These are phyloP conservation scores for Sporothrix euskadiensis DNA, from an alignment of 2,329 filamentous ascomycete genomes.

Conservation along the genomic window DNA sequence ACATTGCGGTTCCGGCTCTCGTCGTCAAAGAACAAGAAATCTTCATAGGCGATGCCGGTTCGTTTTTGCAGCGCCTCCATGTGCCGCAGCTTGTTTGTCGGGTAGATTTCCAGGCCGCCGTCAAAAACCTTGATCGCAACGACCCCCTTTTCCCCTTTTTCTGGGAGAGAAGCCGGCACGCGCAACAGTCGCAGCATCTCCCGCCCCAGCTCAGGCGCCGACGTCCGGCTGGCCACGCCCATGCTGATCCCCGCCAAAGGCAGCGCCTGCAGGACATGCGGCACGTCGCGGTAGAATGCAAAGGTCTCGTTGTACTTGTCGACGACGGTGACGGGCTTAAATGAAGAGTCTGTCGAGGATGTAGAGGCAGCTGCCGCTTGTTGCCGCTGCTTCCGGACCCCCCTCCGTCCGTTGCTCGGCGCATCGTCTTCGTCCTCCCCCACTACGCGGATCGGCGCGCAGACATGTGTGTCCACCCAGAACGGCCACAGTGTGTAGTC, in stretches of 20 bases:
- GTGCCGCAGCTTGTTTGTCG: constrained; percentile 80
- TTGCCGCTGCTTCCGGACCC: constrained; percentile 28
- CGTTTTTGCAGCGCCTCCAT: constrained; percentile 72
- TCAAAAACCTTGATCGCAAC: constrained; percentile 60
- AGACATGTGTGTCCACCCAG: constrained; percentile 93
- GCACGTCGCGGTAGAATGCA: constrained; percentile 70
- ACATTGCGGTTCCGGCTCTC: constrained; percentile 85
- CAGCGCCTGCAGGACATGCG: constrained; percentile 64
- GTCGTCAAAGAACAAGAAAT: constrained; percentile 97
- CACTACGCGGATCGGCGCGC: constrained; percentile 53
- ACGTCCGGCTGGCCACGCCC: constrained; percentile 78
- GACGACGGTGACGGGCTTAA: constrained; percentile 44
- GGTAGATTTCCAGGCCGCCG: constrained; percentile 65
- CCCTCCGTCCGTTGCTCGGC: constrained; percentile 35
- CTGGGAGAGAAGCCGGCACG: constrained; percentile 41
- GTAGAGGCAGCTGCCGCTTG: neutral
- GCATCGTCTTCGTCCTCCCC: constrained; percentile 46
- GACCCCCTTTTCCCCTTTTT: too few species aligned
- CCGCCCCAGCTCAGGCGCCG: constrained; percentile 74
- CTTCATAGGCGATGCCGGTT: constrained; percentile 70
- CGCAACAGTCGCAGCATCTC: constrained; percentile 78
- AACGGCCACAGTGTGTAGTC: constrained; percentile 99
- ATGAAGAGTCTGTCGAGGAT: neutral
- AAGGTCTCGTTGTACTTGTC: constrained; percentile 66
- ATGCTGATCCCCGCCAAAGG: constrained; percentile 52